Evolutionary conservation across 73 alveolate genomes (phyloP).

Genomic region (Paramecium pentaurelia): DNA sequence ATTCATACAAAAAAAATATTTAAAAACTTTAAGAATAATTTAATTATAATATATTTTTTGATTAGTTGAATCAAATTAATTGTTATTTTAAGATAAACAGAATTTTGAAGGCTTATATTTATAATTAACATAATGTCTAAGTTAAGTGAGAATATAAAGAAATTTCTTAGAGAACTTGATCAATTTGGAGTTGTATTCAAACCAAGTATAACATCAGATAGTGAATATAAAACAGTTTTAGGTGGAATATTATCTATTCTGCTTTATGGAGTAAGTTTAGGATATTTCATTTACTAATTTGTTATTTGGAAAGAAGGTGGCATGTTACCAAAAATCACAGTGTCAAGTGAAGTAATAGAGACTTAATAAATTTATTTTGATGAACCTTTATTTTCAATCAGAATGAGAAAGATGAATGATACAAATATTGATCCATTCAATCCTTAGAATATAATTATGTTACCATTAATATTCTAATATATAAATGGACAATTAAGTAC

Average conservation of each 20-base stretch:
- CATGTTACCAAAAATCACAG: not conserved
- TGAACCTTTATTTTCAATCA: not conserved
- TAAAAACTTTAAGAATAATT: not conserved
- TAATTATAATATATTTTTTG: too few relatives aligned
- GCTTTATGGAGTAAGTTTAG: conserved; percentile 25
- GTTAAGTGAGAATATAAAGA: not conserved
- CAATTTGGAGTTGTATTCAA: conserved; percentile 36
- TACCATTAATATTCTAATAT: not conserved
- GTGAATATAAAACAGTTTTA: not conserved
- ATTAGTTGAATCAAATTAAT: not conserved
- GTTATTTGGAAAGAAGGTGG: not conserved
- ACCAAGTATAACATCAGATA: not conserved
- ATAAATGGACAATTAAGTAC: not conserved
- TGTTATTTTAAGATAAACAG: not conserved
- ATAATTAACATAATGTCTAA: not conserved
- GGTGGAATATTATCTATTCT: conserved; percentile 21
- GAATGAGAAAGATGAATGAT: not conserved
- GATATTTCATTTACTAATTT: not conserved
- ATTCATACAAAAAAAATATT: too few relatives aligned
- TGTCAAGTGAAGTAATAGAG: not conserved
- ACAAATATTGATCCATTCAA: not conserved
- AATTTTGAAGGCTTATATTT: not conserved
- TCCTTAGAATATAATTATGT: not conserved
- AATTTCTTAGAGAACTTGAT: not conserved
- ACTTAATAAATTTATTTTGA: not conserved